phyloP scores from a whole-genome alignment of 495 filamentous ascomycete species.

The Chaetomidium leptoderma region DNA sequence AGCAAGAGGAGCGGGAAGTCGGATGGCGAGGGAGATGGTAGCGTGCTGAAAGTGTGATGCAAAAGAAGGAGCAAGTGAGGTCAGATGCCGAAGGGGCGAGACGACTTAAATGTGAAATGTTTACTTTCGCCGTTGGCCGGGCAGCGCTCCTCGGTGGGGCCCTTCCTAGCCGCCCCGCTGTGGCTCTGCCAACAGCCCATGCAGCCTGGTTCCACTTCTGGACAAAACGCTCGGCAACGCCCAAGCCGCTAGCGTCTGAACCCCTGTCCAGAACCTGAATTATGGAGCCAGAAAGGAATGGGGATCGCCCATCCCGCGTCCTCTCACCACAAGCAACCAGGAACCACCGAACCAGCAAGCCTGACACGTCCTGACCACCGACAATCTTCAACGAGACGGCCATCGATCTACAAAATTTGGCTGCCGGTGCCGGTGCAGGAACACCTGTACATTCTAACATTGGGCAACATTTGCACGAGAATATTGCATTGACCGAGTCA shows the following conservation, averaged over 20 bases:
- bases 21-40: background rate
- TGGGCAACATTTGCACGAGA: background rate
- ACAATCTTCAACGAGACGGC: background rate
- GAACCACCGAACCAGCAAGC: too few species aligned
- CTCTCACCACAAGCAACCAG: too few species aligned
- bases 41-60: background rate
- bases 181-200: too few species aligned
- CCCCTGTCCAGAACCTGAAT: too few species aligned
- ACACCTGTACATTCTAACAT: background rate
- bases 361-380: background rate
- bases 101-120: background rate
- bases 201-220: too few species aligned
- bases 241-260: too few species aligned
- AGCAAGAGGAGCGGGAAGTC: background rate
- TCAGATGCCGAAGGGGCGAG: background rate
- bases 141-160: too few species aligned
- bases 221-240: too few species aligned
- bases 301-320: too few species aligned
- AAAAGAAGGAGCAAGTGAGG: background rate
- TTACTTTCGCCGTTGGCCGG: slow-evolving; percentile 9
- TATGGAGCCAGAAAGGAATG: too few species aligned
- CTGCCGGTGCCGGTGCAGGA: background rate
- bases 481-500: background rate
- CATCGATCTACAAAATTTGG: background rate
- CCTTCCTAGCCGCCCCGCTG: too few species aligned